A percentile compares a stretch with the other conserved stretches of the same genome.
phyloP scores from a whole-genome alignment of 352 stramenopile species.

The Phytophthora nicotianae region DNA sequence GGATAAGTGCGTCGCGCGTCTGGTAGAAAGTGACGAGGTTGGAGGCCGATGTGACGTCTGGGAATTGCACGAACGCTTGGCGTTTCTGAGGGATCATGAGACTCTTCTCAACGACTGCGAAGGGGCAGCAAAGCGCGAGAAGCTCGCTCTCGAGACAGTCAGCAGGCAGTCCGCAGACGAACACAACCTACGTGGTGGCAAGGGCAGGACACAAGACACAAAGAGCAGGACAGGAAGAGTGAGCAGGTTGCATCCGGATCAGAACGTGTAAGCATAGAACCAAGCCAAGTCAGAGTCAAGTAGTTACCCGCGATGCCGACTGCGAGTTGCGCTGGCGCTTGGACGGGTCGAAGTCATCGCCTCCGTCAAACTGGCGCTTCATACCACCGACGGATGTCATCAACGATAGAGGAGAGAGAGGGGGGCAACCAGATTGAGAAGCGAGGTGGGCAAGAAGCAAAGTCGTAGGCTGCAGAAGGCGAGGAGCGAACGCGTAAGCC shows the following conservation, averaged over 20 bases:
- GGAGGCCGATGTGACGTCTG: constrained; percentile 60
- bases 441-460: constrained; percentile 8
- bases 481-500: constrained; percentile 16
- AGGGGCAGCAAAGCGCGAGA: constrained; percentile 79
- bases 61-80: constrained; percentile 83
- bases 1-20: constrained; percentile 72
- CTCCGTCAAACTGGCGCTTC: constrained; percentile 51
- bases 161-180: constrained; percentile 71
- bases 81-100: constrained; percentile 76
- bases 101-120: constrained; percentile 82
- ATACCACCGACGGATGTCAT: constrained; percentile 35
- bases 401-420: background rate
- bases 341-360: constrained; percentile 31
- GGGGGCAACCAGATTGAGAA: constrained; percentile 7
- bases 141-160: constrained; percentile 87
- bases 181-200: constrained; percentile 59
- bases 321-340: constrained; percentile 51
- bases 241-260: constrained; percentile 11
- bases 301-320: constrained; percentile 54
- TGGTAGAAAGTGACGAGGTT: constrained; percentile 86
- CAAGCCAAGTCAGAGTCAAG: constrained; percentile 7
- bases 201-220: constrained; percentile 33
- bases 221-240: constrained; percentile 26
- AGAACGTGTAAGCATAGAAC: background rate
- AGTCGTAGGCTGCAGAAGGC: constrained; percentile 8